Base-by-base conservation (phyloP, 768 basidiomycete species). In the Psilocybe azurescens region DNA sequence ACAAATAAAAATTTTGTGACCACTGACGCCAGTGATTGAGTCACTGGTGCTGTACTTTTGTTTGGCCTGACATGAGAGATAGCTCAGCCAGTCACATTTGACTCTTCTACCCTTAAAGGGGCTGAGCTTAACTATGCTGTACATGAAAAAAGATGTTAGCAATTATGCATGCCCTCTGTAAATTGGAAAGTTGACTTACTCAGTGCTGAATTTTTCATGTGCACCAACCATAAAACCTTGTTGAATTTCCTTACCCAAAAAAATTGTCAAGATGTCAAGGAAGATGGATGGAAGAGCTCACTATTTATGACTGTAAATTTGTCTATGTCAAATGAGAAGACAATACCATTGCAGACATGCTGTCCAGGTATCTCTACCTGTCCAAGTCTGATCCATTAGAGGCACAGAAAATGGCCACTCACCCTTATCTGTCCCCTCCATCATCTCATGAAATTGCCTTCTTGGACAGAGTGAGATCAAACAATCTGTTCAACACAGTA, bases 81-180 rank as follows among this genome's bases (percentile, higher is more conserved):
- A 0, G 67, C 77, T 7, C 60, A 74, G 0, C 81, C 78, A 1
- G 77, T 77, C 41, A 64, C 74, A 44, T 71, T 72, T 62, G 59
- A 78, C 64, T 81, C 64, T 1, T 56, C 29, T 54, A 64, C 60
- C 8, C 69, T 73, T 16, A 72, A 67, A 46, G 62, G 52, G 41
- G 70, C 75, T 0, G 65, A 70, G 41, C 44, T 60, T 0, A 78
- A 79, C 52, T 81, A 81, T 46, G 75, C 77, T 0, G 71, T 75
- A 0, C 77, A 81, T 47, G 71, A 81, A 57, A 74, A 77, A 57
- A 81, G 59, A 54, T 80, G 0, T 58, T 80, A 0, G 76, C 77
- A 0, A 75, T 82, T 7, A 69, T 81, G 0, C 49, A 69, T 0
- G 76, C 75, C 0, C 56, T 76, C 0, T 36, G 65, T n/a, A 10